Conservation (phyloP, 2,329 filamentous ascomycete species). For the Trichoderma asperellum region DNA sequence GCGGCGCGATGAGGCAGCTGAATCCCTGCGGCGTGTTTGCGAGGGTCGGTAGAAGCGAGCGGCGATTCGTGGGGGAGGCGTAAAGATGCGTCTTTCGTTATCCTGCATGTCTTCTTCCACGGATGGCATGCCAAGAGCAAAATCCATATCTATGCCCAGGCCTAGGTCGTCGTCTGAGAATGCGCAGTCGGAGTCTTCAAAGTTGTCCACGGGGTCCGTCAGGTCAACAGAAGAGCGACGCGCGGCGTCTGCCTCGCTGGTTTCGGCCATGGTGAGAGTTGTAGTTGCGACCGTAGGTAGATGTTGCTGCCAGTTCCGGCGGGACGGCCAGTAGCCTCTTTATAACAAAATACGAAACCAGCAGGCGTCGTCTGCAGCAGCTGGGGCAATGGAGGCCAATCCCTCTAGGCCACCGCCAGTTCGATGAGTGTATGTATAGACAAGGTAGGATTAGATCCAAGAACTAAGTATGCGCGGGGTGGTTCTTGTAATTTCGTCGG, state of each 20-base stretch:
- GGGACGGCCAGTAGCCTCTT: not conserved
- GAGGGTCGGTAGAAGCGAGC: conserved; percentile 75
- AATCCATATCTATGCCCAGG: conserved; percentile 38
- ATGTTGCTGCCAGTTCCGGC: conserved; percentile 14
- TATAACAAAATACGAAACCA: not conserved
- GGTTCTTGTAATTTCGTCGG: not conserved
- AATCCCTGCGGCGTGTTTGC: conserved; percentile 71
- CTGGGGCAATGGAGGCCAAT: not conserved
- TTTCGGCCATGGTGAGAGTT: conserved; percentile 7
- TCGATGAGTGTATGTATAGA: not conserved
- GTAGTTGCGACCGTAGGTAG: not conserved
- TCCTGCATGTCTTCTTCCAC: conserved; percentile 44
- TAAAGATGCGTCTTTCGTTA: conserved; percentile 48
- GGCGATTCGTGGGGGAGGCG: conserved; percentile 75
- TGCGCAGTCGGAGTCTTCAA: conserved; percentile 40
- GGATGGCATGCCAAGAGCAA: conserved; percentile 47
- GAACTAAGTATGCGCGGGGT: not conserved
- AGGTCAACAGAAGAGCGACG: conserved; percentile 49
- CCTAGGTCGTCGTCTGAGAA: conserved; percentile 36
- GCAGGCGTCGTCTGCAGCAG: not conserved
- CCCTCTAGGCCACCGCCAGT: conserved; percentile 1
- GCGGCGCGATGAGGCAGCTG: conserved; percentile 75
- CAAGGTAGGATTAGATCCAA: not conserved
- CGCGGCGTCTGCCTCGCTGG: conserved; percentile 41
- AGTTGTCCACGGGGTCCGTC: conserved; percentile 48